phyloP scores from a whole-genome alignment of 345 rosid genomes.

The Melaleuca alternifolia region DNA sequence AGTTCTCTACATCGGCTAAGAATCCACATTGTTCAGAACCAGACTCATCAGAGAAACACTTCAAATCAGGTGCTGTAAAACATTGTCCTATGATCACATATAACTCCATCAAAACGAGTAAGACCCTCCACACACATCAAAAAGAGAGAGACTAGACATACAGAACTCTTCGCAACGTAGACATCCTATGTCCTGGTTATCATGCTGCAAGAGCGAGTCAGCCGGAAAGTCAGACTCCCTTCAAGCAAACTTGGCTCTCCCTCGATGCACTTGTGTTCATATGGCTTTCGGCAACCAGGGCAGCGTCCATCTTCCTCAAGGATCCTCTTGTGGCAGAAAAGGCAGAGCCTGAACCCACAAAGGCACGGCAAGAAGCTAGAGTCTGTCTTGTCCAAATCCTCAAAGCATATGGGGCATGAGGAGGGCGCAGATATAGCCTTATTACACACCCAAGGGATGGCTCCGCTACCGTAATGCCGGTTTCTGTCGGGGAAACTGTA shows the following conservation, averaged over 20 bases:
- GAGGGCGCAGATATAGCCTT: slow-evolving; percentile 22
- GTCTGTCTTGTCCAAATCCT: slow-evolving; percentile 83
- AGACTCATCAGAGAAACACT: slow-evolving; percentile 39
- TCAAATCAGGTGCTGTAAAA: slow-evolving; percentile 40
- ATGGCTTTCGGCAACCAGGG: slow-evolving; percentile 91
- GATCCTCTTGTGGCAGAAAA: slow-evolving; percentile 94
- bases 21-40: slow-evolving; percentile 49
- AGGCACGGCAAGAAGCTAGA: slow-evolving; percentile 73
- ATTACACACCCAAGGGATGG: slow-evolving; percentile 25
- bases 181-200: slow-evolving; percentile 58
- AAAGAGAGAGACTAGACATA: slow-evolving; percentile 18
- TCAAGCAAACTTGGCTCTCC: slow-evolving; percentile 46
- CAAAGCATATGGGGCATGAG: slow-evolving; percentile 71
- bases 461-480: slow-evolving; percentile 33
- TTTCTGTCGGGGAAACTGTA: slow-evolving; percentile 41
- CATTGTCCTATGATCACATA: slow-evolving; percentile 28
- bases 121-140: not conserved
- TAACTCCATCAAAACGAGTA: slow-evolving; percentile 21
- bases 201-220: slow-evolving; percentile 86
- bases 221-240: slow-evolving; percentile 48
- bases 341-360: slow-evolving; percentile 87
- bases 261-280: slow-evolving; percentile 34
- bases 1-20: slow-evolving; percentile 57
- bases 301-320: slow-evolving; percentile 95
- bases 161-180: slow-evolving; percentile 7